phyloP scores from a whole-genome alignment of 1,139 yeast genomes.

The Torulaspora globosa region DNA sequence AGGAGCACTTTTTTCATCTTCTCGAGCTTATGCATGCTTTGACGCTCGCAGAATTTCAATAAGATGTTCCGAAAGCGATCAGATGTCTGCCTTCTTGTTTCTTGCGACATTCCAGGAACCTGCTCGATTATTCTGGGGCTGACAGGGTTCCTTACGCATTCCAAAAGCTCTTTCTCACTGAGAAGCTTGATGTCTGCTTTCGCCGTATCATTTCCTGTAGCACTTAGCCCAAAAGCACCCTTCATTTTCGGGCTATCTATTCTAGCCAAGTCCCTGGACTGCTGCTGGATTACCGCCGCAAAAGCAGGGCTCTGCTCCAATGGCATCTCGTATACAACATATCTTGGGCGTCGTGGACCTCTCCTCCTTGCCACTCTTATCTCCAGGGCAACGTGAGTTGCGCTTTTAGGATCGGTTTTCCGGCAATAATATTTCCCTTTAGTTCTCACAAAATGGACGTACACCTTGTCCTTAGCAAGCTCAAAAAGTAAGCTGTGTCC shows the following conservation, averaged over 20 bases:
- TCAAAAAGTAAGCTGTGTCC: conserved; percentile 8
- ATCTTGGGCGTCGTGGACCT: conserved; percentile 7
- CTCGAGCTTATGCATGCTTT: conserved; percentile 8
- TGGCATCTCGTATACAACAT: conserved; percentile 10
- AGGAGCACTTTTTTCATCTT: conserved; percentile 3
- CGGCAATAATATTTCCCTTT: conserved; percentile 13
- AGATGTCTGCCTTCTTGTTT: not conserved
- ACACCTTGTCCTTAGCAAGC: conserved; percentile 5
- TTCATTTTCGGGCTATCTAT: not conserved
- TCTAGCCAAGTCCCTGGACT: conserved; percentile 5
- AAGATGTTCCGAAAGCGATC: conserved; percentile 5
- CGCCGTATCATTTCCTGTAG: not conserved
- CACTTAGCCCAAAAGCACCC: not conserved
- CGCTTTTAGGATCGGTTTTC: conserved; percentile 6
- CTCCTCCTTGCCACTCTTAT: conserved; percentile 5
- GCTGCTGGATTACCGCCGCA: conserved; percentile 6
- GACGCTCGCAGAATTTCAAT: conserved; percentile 5
- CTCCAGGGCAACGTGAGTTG: conserved; percentile 13
- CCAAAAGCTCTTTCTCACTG: not conserved
- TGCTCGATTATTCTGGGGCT: not conserved
- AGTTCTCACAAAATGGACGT: conserved; percentile 9
- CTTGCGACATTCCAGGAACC: not conserved
- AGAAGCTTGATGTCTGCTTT: not conserved
- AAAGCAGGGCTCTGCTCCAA: not conserved
- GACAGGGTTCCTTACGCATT: not conserved